phyloP scores from a whole-genome alignment of 23 red algal species.

The Gracilaria vermiculophylla region DNA sequence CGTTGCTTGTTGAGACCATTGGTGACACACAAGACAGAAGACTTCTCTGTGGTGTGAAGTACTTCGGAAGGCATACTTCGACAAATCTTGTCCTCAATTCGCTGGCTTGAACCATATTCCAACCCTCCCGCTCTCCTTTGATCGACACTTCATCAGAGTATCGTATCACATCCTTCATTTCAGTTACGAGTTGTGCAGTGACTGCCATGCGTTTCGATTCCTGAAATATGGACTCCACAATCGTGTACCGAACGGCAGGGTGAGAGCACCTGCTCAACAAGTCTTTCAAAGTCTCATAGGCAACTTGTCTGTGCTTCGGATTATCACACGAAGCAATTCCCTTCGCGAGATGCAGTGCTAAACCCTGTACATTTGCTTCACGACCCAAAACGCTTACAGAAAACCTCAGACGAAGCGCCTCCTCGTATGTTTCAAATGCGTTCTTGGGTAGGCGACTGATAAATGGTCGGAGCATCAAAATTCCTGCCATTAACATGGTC shows the following conservation, averaged over 20 bases:
- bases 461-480: constrained; percentile 22
- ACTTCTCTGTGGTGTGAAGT: constrained; percentile 37
- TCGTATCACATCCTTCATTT: constrained; percentile 47
- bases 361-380: constrained; percentile 34
- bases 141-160: constrained; percentile 31
- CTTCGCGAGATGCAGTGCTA: constrained; percentile 23
- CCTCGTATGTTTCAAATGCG: constrained; percentile 19
- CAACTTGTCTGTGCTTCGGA: constrained; percentile 30
- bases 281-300: constrained; percentile 28
- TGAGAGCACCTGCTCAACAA: constrained; percentile 18
- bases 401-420: constrained; percentile 40
- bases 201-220: constrained; percentile 36
- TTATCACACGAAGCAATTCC: constrained; percentile 36
- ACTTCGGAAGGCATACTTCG: constrained; percentile 5
- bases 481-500: constrained; percentile 14
- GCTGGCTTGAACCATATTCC: constrained; percentile 21
- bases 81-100: constrained; percentile 13
- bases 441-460: constrained; percentile 20
- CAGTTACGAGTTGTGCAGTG: constrained; percentile 44
- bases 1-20: constrained; percentile 16
- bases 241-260: constrained; percentile 24
- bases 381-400: background rate
- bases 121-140: background rate
- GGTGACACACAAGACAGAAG: constrained; percentile 12
- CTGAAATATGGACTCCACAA: constrained; percentile 21